Evolutionary conservation across 371 early-diverging fungal species (phyloP).

Genomic region (Mortierella sp.): DNA sequence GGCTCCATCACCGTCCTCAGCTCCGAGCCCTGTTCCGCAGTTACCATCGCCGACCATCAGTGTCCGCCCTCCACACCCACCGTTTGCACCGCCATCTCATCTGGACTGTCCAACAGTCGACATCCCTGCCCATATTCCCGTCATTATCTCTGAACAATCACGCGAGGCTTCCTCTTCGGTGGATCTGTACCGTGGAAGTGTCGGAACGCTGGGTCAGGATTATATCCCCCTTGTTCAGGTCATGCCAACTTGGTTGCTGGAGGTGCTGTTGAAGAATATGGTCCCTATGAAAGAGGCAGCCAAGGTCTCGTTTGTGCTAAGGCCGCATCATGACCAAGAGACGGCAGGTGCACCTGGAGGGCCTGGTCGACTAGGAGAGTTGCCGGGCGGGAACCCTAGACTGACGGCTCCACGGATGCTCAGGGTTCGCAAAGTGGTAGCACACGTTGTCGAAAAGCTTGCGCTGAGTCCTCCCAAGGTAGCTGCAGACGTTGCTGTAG

Average conservation of each 20-base stretch:
- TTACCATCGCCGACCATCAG: constrained; percentile 24
- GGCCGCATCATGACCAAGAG: constrained; percentile 68
- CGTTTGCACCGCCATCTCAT: constrained; percentile 59
- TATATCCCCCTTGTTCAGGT: constrained; percentile 53
- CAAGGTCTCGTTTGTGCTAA: constrained; percentile 87
- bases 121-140: constrained; percentile 74
- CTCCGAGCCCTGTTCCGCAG: constrained; percentile 23
- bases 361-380: constrained; percentile 36
- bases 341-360: constrained; percentile 14
- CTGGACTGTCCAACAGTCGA: constrained; percentile 70
- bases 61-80: constrained; percentile 44
- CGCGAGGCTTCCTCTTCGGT: constrained; percentile 82
- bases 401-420: constrained; percentile 89
- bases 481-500: constrained; percentile 33
- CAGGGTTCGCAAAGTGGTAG: constrained; percentile 84
- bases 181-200: constrained; percentile 80
- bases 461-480: constrained; percentile 55
- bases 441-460: constrained; percentile 85
- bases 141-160: constrained; percentile 84
- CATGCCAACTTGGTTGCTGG: constrained; percentile 65
- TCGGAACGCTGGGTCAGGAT: constrained; percentile 66
- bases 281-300: constrained; percentile 77
- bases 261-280: constrained; percentile 63
- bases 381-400: constrained; percentile 68
- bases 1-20: constrained; percentile 8